phyloP scores from a whole-genome alignment of 2,329 filamentous ascomycete genomes.

The Plectosphaerella sp. region DNA sequence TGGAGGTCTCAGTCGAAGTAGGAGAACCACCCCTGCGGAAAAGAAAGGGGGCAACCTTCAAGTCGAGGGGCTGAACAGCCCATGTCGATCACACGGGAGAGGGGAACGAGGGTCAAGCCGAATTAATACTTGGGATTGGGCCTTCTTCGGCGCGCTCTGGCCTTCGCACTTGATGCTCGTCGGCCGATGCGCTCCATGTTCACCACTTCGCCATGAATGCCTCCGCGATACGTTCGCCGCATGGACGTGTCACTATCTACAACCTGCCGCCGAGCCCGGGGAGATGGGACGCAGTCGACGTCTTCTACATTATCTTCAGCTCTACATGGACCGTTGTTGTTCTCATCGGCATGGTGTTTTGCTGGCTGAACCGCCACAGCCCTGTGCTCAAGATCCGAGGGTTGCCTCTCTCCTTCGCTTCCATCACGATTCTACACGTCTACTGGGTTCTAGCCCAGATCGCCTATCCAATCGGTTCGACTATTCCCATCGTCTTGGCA shows the following conservation, averaged over 20 bases:
- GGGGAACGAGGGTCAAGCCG: no score
- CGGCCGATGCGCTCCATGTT: no score
- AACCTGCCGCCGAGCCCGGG: constrained; percentile 19
- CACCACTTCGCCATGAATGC: no score
- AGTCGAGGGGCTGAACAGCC: no score
- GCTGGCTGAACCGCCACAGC: constrained; percentile 24
- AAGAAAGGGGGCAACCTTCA: no score
- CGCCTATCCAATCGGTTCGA: constrained; percentile 33
- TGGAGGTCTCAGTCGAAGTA: no score
- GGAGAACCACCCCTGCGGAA: no score
- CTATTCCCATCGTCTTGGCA: constrained; percentile 32
- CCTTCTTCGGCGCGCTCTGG: no score
- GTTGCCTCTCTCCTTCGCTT: constrained; percentile 32
- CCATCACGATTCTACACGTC: constrained; percentile 30
- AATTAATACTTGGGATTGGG: no score
- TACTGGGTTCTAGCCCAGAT: constrained; percentile 37
- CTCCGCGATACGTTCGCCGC: no score
- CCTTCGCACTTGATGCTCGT: no score
- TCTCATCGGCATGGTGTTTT: constrained; percentile 28
- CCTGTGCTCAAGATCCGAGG: constrained; percentile 35
- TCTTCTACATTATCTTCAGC: constrained; percentile 22
- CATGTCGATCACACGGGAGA: no score
- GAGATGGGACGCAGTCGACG: constrained; percentile 20
- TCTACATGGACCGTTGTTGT: constrained; percentile 21
- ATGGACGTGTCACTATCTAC: constrained; percentile 18